phyloP scores from a whole-genome alignment of 2,329 filamentous ascomycete genomes.

The Aspergillus sp. region DNA sequence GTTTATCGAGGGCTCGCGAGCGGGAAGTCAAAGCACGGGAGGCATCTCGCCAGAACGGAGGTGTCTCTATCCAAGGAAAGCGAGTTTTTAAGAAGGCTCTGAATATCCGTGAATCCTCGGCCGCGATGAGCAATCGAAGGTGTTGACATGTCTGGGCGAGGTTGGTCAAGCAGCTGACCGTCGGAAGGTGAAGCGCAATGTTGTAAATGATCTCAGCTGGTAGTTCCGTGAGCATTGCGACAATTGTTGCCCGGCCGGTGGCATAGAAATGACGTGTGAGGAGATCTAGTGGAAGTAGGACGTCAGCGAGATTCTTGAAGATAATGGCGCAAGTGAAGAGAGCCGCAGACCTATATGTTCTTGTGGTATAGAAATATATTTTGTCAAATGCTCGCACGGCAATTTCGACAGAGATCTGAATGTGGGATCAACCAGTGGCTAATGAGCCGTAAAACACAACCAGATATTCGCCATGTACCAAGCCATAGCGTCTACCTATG shows the following conservation, averaged over 20 bases:
- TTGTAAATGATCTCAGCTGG: slow-evolving; percentile 40
- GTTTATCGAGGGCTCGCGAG: slow-evolving; percentile 51
- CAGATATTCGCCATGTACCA: background rate
- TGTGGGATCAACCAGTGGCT: slow-evolving; percentile 3
- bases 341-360: background rate
- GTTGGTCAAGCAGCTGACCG: slow-evolving; percentile 37
- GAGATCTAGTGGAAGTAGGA: background rate
- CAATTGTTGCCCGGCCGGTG: background rate
- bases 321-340: background rate
- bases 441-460: background rate
- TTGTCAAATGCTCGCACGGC: background rate
- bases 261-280: background rate
- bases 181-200: slow-evolving; percentile 38
- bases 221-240: slow-evolving; percentile 28
- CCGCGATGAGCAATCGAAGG: slow-evolving; percentile 40
- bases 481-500: background rate
- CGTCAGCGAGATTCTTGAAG: background rate
- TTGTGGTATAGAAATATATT: background rate
- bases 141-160: slow-evolving; percentile 42
- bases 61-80: slow-evolving; percentile 42
- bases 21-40: slow-evolving; percentile 50
- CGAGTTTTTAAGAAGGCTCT: slow-evolving; percentile 41
- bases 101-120: slow-evolving; percentile 44
- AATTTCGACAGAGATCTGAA: slow-evolving; percentile 4
- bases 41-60: slow-evolving; percentile 43